Base-by-base conservation (phyloP, 148 eudicot genomes). In the Camellia lanceoleosa region DNA sequence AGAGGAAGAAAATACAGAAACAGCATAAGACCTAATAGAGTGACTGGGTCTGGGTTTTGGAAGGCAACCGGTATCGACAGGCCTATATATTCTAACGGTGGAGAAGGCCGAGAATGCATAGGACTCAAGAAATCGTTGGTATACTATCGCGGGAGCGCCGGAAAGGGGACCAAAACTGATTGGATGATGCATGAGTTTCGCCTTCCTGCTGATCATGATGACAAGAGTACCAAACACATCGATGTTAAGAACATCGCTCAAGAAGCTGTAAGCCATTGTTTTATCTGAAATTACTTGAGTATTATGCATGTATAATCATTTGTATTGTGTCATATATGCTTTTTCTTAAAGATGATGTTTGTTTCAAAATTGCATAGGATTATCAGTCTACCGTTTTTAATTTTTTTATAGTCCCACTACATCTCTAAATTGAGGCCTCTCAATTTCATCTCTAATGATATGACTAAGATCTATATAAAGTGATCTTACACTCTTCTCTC, bases 171-270 rank as follows among this genome's bases (percentile, higher is more conserved):
- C 59, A 94, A 94, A 80, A 94, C 98, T 1, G 98, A 94, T 52
- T 94, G 98, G 98, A 94, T 94, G 98, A 94, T 95, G 98, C 98
- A 95, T 60, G 98, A 95, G 85, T 95, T 95, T 78, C 94, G 98
- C 44, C 96, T 93, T 64, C 98, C 97, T 0, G 77, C 78, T 70
- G 81, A 80, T 10, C 73, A 76, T 13, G 84, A 83, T 73, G 75
- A 12, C 81, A 81, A 60, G 76, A 78, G 73, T 75, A 74, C 83
- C 81, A 84, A 54, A 49, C 82, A 83, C 47, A 55, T 80, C 13
- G 82, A 80, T 51, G 77, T 82, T 18, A 81, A 72, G 20, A 77
- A 56, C 56, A 76, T 77, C 8, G 73, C 77, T 30, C 86, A 84
- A 82, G 94, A 94, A 87, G 98, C 97, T 62, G 98, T 94, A 87